Percentiles rank a stretch among this genome's conserved stretches.
These are phyloP conservation scores for Nothomitra cinnamomea DNA, from an alignment of 2,329 filamentous ascomycete genomes.

Conservation along the genomic window DNA sequence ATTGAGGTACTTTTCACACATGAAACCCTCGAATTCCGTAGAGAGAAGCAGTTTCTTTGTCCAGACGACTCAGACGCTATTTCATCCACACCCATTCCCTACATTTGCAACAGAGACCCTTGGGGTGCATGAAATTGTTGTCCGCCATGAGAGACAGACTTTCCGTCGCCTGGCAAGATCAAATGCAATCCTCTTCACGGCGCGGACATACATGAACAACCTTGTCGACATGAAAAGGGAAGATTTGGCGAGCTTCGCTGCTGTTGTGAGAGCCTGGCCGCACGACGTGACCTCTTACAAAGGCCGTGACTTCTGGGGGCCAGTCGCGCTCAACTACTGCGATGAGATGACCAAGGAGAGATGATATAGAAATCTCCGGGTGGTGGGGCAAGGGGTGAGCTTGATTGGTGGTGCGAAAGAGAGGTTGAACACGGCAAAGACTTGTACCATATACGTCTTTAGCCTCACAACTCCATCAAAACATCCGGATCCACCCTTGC, in stretches of 20 bases:
- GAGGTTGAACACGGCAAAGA: neutral
- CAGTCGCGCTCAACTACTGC: slow-evolving; percentile 5
- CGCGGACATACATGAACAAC: neutral
- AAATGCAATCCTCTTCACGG: neutral
- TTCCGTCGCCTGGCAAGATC: slow-evolving; percentile 1
- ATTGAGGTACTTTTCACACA: neutral
- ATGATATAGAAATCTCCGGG: too few species aligned
- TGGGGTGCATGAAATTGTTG: neutral
- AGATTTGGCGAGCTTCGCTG: slow-evolving; percentile 4
- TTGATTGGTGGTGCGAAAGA: too few species aligned
- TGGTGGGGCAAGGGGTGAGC: too few species aligned
- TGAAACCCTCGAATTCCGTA: neutral
- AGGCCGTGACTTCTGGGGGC: neutral
- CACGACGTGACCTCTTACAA: neutral
- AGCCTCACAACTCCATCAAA: neutral
- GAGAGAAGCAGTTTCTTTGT: slow-evolving; percentile 4
- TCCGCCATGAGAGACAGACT: slow-evolving; percentile 3
- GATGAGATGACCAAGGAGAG: neutral
- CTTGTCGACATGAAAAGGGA: neutral
- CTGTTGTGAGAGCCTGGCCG: neutral
- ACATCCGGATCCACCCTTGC: slow-evolving; percentile 1
- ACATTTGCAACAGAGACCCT: neutral
- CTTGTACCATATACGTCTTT: neutral
- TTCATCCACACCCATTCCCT: slow-evolving; percentile 2
- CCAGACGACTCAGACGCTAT: neutral